Base-by-base conservation (phyloP, 2,329 filamentous ascomycete genomes). In the Teratosphaeria zuluensis region DNA sequence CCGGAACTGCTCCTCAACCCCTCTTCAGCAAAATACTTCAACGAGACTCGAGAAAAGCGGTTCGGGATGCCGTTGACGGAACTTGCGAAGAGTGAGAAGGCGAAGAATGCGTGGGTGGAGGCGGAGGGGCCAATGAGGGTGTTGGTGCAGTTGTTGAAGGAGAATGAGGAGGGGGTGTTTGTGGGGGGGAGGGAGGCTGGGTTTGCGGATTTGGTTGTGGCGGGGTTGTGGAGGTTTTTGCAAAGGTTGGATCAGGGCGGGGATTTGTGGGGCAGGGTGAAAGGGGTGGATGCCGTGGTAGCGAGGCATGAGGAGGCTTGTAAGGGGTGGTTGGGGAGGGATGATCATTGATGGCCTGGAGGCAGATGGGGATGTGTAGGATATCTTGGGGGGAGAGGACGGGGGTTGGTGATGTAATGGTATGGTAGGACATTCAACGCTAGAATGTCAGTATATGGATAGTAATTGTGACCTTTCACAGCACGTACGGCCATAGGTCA, bases 131-230 rank as follows among this genome's bases (percentile, higher is more conserved):
- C 65, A 1, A 58, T 76, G 6, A 68, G 70, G 58, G 70, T 75
- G 55, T 55, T 75, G 5, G 74, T 70, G 0, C 71, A 68, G 28
- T 63, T 84, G 57, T 66, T 88, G 62, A 78, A 79, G 64, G 80
- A 84, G 71, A 67, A 73, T 0, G 76, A 78, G 0, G n/a, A n/a
- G n/a, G n/a, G 86, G 87, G 0, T 81, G 82, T 0, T 89, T 67
- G 83, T 89, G 57, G 54, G 81, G 61, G 87, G 87, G 0, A 71
- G 79, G 53, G 77, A 76, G 60, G 73, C 78, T 3, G 77, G 76
- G 42, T 87, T 81, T 68, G 79, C 79, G 3, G 84, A 85, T 67
- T 81, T 86, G 58, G 71, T 81, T 0, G 78, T 81, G 65, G 76
- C 75, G 0, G 77, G 74, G 1, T 73, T 73, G n/a, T 66, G 82